Base-by-base conservation (phyloP, 2,329 filamentous ascomycete genomes). In the Dichotomopilus funicola region DNA sequence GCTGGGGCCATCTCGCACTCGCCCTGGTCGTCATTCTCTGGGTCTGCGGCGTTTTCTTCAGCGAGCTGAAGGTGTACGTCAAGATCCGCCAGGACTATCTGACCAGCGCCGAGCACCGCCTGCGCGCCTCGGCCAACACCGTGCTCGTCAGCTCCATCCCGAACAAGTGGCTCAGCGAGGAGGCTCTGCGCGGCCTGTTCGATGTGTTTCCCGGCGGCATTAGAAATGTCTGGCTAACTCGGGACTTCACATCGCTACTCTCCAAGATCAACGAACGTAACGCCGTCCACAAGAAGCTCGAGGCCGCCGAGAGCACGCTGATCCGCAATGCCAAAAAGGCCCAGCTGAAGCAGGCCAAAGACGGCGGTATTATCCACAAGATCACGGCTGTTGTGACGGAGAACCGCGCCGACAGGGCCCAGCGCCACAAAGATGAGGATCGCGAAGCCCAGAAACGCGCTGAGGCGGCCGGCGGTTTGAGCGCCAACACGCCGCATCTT, bases 171-270 rank as follows among this genome's bases (percentile, higher is more conserved):
- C 82, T 95, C 6, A 90, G 82, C 2, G 81, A 89, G 49, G 85
- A 95, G 45, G 89, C 89, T 0, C 78, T 99, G 4, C 80, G 84
- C 56, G 87, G 87, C 0, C 77, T 99, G 0, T 99, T 95, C 65
- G 94, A 99, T 68, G 91, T 97, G 1, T 97, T 96, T 64, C 94
- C 94, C 0, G 94, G 94, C 19, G 94, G 94, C 35, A 87, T 99
- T 66, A 83, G 89, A 57, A 97, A 97, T 63, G 88, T 99, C 47
- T 99, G 92, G 91, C 85, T 99, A 64, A 99, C 96, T 57, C 83
- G 92, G 59, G 89, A 99, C 67, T 86, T 90, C 62, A 89, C 91
- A 44, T 80, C 86, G 7, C 79, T 99, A 9, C 80, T 89, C 47
- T 87, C 91, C 59, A 97, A 97, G 68, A 87, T 97, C 46, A 81